Evolutionary conservation across 768 basidiomycete species (phyloP), one percentile per base, ranked within the genome.

Genomic region (Dioszegia crocea): DNA sequence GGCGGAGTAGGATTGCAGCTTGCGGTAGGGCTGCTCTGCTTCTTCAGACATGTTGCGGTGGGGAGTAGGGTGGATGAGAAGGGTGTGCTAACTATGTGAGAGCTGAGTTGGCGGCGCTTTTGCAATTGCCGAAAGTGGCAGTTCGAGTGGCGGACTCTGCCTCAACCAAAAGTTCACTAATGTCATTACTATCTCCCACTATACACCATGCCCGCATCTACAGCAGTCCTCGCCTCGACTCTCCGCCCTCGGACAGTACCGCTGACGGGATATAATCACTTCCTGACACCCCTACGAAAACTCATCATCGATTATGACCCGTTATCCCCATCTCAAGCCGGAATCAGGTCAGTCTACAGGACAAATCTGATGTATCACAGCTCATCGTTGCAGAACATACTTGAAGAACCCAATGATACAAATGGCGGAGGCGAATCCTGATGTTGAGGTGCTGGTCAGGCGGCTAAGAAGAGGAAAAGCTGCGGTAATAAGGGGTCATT

Each of bases 1-100:
- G 43, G 83, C 94, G 61, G 92, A 91, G 77, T 86, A 94, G 52
- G 89, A 89, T 82, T 92, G 89, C 62, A 92, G 66, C 23, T 39
- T 59, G 38, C 43, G 48, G 52, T 70, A 70, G 16, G 68, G 49
- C 50, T 65, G 60, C 29, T 58, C 49, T n/a, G 16, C n/a, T 27
- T 64, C 55, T 40, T 65, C 60, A 17, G 63, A 57, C 62, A 63
- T 63, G 33, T 14, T 33, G 33, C 8, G 33, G 33, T 33, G 33
- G 14, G 14, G 33, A 14, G 33, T 33, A 33, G 14, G 14, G 33
- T 6, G 33, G 6, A 14, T 6, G 33, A 6, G 33, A 33, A 14
- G 33, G 6, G 33, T 6, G 33, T 33, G 33, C 6, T 33, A 33
- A n/a, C n/a, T n/a, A n/a, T n/a, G 33, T 33, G 33, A 33, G 33